These are phyloP conservation scores for Phytopythium montanum DNA, from an alignment of 352 stramenopile species.

Conservation along the genomic window DNA sequence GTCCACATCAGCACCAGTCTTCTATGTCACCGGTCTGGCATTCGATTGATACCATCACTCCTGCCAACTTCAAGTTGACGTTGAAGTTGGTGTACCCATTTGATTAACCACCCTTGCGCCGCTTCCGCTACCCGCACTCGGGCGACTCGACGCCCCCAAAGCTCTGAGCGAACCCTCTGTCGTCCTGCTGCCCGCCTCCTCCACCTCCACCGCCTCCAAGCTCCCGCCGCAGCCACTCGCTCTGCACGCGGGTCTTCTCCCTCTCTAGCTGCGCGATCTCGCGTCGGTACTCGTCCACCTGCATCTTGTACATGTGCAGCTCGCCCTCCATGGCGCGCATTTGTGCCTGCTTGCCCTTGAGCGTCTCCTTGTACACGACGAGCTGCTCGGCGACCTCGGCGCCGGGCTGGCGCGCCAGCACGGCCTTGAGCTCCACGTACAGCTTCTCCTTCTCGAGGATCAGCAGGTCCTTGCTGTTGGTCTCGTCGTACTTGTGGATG, in stretches of 20 bases:
- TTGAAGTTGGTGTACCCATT: no score
- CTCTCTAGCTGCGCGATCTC: constrained; percentile 59
- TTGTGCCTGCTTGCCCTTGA: constrained; percentile 83
- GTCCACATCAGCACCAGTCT: no score
- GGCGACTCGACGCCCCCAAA: neutral
- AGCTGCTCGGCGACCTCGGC: constrained; percentile 88
- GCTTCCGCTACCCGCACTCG: neutral
- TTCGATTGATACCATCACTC: constrained; percentile 1
- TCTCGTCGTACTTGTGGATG: constrained; percentile 80
- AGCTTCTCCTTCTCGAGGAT: constrained; percentile 90
- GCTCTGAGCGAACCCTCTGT: neutral
- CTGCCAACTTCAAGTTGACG: neutral
- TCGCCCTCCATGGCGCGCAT: constrained; percentile 89
- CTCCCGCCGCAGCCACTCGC: constrained; percentile 5
- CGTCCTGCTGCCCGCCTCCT: neutral
- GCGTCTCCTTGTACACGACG: constrained; percentile 78
- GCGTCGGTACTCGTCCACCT: constrained; percentile 79
- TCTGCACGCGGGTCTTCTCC: constrained; percentile 27
- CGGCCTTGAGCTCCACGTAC: constrained; percentile 90
- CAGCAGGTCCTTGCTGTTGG: constrained; percentile 58
- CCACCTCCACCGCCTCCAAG: neutral
- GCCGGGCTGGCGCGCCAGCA: constrained; percentile 83
- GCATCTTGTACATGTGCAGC: constrained; percentile 91
- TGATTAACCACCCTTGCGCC: neutral
- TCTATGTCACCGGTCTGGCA: no score